Base-by-base conservation (phyloP, 1,284 basidiomycete genomes). In the Puccinia hordei region DNA sequence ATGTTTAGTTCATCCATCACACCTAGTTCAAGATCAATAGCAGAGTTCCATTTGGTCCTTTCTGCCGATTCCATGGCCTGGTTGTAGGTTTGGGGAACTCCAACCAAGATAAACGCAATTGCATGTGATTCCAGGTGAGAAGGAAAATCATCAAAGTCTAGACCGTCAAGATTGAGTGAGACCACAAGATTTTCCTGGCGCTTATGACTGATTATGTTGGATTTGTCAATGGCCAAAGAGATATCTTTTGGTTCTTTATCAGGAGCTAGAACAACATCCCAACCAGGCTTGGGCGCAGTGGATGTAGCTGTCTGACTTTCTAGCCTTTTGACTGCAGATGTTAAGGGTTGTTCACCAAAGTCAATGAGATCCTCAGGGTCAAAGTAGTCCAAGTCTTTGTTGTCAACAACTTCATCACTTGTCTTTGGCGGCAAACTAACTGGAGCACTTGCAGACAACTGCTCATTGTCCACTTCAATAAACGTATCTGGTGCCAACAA, bases 61-160 rank as follows among this genome's bases (percentile, higher is more conserved):
- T 69, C 24, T 2, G 9, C n/a, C 1, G 66, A 69, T n/a, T 13
- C 41, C 41, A 69, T 44, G 2, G 66, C 66, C 41, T 69, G 66
- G 17, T 46, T 69, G 66, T 49, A 69, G 2, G 66, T 41, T 49
- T 41, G 35, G n/a, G 65, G 65, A 30, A 61, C 57, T 8, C 10
- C 57, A 1, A 35, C 57, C 13, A 61, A 13, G 30, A 33, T 12
- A 41, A 41, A 33, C 2, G 57, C 57, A 1, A 35, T 33, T 61
- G 57, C 24, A 35, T 35, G 10, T 4, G 33, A 33, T 27, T 19
- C 27, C 24, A 61, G 8, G 15, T 61, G 27, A 8, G 55, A n/a
- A 24, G 2, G 55, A 57, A 57, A 13, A 5, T 61, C 4, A 35
- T 61, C 57, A 4, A 30, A 4, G 27, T 33, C 15, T 6, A 30